Evolutionary conservation across 257 asterid species (phyloP).

Genomic region (Marsdenia floribunda): DNA sequence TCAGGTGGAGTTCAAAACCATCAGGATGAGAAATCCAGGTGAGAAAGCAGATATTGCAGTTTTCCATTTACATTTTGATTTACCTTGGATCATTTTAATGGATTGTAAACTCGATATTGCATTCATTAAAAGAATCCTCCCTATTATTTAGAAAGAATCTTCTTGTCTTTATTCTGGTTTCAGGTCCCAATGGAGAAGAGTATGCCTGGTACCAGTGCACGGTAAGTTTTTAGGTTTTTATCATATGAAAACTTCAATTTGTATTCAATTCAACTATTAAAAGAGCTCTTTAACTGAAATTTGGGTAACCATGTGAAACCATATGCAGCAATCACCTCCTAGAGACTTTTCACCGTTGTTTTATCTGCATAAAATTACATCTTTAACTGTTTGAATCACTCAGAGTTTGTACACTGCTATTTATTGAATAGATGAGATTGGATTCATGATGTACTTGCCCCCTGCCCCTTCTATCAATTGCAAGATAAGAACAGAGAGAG

Average conservation of each 20-base stretch:
- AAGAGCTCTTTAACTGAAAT: not conserved
- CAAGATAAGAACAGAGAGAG: not conserved
- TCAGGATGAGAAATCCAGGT: slow-evolving; percentile 74
- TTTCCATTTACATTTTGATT: not conserved
- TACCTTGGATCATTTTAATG: not conserved
- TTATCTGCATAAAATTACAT: not conserved
- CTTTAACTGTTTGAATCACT: not conserved
- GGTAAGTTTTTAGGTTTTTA: slow-evolving; percentile 35
- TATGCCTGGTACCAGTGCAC: slow-evolving; percentile 91
- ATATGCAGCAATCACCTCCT: not conserved
- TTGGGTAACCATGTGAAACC: not conserved
- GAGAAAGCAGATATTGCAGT: slow-evolving; percentile 13
- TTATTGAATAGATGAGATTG: not conserved
- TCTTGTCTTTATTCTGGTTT: slow-evolving; percentile 18
- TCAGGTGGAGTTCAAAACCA: slow-evolving; percentile 65
- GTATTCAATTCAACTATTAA: not conserved
- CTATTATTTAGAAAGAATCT: not conserved
- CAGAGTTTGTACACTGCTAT: not conserved
- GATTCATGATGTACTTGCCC: not conserved
- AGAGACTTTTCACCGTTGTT: not conserved
- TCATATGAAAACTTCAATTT: not conserved
- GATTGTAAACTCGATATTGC: not conserved
- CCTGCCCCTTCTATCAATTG: not conserved
- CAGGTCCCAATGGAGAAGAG: slow-evolving; percentile 86
- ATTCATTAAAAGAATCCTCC: not conserved